phyloP scores from a whole-genome alignment of 768 basidiomycete genomes.

The Tubosaeta brunneosetosa region DNA sequence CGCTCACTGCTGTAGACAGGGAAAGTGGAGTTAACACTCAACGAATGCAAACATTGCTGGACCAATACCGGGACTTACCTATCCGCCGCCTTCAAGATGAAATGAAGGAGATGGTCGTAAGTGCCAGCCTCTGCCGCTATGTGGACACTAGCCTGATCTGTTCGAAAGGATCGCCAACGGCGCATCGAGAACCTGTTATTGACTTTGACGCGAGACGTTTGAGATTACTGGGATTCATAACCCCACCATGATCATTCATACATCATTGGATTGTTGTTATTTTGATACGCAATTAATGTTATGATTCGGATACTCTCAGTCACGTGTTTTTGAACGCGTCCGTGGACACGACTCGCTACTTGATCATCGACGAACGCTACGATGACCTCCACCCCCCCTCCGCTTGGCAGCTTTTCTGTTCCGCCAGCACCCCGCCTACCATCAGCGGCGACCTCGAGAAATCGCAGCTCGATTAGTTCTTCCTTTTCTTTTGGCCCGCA shows the following conservation, averaged over 20 bases:
- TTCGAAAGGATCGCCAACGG: slow-evolving; percentile 60
- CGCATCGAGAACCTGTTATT: slow-evolving; percentile 71
- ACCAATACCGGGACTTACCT: slow-evolving; percentile 60
- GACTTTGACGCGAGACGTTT: slow-evolving; percentile 57
- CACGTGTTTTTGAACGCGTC: slow-evolving; percentile 19
- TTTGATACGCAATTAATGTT: not conserved
- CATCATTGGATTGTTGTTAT: not conserved
- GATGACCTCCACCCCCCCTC: slow-evolving; percentile 48
- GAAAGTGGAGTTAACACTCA: slow-evolving; percentile 42
- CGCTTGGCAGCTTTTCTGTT: slow-evolving; percentile 38
- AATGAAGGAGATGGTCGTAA: slow-evolving; percentile 77
- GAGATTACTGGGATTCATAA: slow-evolving; percentile 12
- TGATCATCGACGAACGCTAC: not conserved
- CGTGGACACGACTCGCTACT: not conserved
- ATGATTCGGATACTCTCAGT: not conserved
- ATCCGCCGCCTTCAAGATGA: slow-evolving; percentile 67
- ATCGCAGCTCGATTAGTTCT: slow-evolving; percentile 66
- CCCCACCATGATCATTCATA: not conserved
- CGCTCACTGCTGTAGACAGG: slow-evolving; percentile 22
- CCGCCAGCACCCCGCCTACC: slow-evolving; percentile 48
- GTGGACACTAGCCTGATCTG: slow-evolving; percentile 1
- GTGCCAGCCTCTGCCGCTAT: slow-evolving; percentile 11
- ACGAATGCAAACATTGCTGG: slow-evolving; percentile 57
- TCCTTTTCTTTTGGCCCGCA: slow-evolving; percentile 84
- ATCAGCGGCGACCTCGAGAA: slow-evolving; percentile 52